phyloP scores from a whole-genome alignment of 1,284 basidiomycete genomes.

The Sphagnurus paluster region DNA sequence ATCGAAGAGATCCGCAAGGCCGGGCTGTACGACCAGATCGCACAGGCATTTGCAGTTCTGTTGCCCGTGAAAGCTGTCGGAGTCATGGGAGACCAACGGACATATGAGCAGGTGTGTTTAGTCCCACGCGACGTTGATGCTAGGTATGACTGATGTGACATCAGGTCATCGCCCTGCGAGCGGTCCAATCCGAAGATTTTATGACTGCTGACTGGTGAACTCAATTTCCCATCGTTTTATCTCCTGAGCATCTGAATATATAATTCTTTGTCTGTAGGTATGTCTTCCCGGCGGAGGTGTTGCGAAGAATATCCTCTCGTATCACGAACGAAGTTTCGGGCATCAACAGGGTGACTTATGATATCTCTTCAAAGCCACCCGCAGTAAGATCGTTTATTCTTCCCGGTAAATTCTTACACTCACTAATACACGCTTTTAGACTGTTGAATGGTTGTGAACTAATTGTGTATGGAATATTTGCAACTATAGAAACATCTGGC shows the following conservation, averaged over 20 bases:
- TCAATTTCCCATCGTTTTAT: conserved; percentile 8
- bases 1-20: conserved; percentile 97
- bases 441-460: conserved; percentile 29
- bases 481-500: conserved; percentile 2
- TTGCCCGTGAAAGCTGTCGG: conserved; percentile 97
- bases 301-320: conserved; percentile 91
- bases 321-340: conserved; percentile 98
- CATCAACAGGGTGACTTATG: conserved; percentile 93
- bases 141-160: no score
- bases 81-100: conserved; percentile 96
- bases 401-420: conserved; percentile 1
- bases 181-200: conserved; percentile 93
- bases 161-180: conserved; percentile 85
- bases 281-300: conserved; percentile 91
- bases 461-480: no score
- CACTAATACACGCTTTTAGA: conserved; percentile 18
- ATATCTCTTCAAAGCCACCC: conserved; percentile 97
- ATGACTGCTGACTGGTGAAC: conserved; percentile 95
- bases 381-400: conserved; percentile 53
- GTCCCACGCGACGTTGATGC: no score
- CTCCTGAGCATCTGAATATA: background rate
- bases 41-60: conserved; percentile 96
- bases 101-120: conserved; percentile 88
- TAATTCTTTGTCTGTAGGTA: conserved; percentile 53
- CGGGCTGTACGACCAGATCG: conserved; percentile 91